These are phyloP conservation scores for Carnegiea gigantea DNA, from an alignment of 179 eudicot species.

Conservation along the genomic window DNA sequence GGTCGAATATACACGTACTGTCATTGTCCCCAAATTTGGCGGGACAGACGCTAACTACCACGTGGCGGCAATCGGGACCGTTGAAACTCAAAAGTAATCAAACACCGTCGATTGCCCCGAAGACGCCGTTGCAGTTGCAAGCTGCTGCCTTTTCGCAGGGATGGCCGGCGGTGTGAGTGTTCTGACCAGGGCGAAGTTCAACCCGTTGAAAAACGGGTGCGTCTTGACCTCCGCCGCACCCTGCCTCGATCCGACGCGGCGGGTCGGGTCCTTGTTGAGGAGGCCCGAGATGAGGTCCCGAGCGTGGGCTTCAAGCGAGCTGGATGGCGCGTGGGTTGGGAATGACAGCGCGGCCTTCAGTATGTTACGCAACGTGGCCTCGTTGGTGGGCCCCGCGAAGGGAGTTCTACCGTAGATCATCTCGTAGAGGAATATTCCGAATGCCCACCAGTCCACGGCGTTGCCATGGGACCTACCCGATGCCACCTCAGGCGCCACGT, in stretches of 20 bases:
- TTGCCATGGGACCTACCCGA: slow-evolving; percentile 77
- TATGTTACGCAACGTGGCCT: slow-evolving; percentile 62
- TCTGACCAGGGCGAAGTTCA: slow-evolving; percentile 74
- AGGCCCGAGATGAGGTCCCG: slow-evolving; percentile 57
- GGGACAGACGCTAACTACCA: slow-evolving; percentile 22
- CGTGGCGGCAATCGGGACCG: slow-evolving; percentile 27
- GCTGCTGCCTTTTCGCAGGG: slow-evolving; percentile 34
- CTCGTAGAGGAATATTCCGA: slow-evolving; percentile 76
- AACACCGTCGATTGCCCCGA: slow-evolving; percentile 23
- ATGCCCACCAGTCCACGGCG: slow-evolving; percentile 94
- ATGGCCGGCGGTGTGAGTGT: slow-evolving; percentile 58
- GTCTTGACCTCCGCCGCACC: slow-evolving; percentile 87
- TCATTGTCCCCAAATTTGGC: slow-evolving; percentile 23
- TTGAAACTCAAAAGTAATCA: slow-evolving; percentile 23
- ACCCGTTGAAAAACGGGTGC: slow-evolving; percentile 67
- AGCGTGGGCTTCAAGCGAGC: slow-evolving; percentile 51
- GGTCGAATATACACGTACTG: slow-evolving; percentile 30
- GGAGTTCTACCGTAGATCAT: slow-evolving; percentile 85
- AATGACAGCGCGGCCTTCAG: slow-evolving; percentile 54
- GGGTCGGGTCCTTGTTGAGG: slow-evolving; percentile 52
- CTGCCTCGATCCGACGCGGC: slow-evolving; percentile 65
- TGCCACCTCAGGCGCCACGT: slow-evolving; percentile 88
- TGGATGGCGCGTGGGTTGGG: slow-evolving; percentile 45
- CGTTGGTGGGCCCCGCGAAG: slow-evolving; percentile 52
- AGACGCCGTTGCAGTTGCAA: slow-evolving; percentile 16